Percentiles rank a stretch among this genome's conserved stretches.
Evolutionary conservation across 305 asterid genomes (phyloP).

Genomic region (Solanum hybrid): DNA sequence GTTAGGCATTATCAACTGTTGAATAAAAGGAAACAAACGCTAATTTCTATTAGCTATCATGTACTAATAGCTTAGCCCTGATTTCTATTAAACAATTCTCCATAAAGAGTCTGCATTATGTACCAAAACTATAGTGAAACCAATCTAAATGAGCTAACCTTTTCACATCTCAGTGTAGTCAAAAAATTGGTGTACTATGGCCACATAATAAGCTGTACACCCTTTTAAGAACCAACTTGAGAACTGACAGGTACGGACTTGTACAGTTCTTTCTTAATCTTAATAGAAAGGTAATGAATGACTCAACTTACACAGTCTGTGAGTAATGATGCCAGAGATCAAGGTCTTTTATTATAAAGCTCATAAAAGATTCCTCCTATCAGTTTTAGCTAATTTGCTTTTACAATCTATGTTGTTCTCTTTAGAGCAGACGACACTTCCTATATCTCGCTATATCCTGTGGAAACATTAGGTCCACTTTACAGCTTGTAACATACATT

Average conservation of each 20-base stretch:
- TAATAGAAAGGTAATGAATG: not conserved
- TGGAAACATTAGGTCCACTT: not conserved
- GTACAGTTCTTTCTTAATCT: not conserved
- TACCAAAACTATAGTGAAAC: not conserved
- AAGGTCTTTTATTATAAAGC: not conserved
- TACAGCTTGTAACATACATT: not conserved
- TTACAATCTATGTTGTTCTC: not conserved
- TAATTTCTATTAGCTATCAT: not conserved
- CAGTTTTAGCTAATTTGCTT: not conserved
- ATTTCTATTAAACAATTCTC: not conserved
- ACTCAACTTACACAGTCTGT: not conserved
- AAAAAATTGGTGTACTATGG: not conserved
- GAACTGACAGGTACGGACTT: not conserved
- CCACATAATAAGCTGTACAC: not conserved
- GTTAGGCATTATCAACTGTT: not conserved
- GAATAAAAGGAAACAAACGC: not conserved
- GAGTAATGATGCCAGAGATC: not conserved
- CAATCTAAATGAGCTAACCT: not conserved
- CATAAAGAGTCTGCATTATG: not conserved
- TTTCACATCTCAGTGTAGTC: not conserved
- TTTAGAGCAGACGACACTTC: not conserved
- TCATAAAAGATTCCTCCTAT: not conserved
- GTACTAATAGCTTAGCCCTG: not conserved
- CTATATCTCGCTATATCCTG: not conserved
- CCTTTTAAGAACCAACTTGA: not conserved